Evolutionary conservation across 2,329 filamentous ascomycete species (phyloP).

Genomic region (Thelonectria discophora): DNA sequence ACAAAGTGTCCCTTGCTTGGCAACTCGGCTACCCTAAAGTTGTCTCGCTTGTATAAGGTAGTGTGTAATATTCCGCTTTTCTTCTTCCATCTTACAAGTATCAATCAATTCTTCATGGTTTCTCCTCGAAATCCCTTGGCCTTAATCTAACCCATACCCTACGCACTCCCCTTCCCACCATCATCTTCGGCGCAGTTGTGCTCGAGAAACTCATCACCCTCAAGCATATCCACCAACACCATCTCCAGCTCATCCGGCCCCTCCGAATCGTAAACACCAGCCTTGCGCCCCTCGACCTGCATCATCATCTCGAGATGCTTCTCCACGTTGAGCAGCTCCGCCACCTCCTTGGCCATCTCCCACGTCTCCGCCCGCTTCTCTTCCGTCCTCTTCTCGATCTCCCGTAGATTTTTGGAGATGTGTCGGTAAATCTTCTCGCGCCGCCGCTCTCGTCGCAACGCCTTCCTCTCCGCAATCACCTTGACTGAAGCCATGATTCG

Average conservation of each 20-base stretch:
- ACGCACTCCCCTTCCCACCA: neutral
- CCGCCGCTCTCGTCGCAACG: conserved; percentile 6
- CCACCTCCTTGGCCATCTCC: conserved; percentile 16
- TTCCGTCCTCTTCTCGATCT: conserved; percentile 12
- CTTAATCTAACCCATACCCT: neutral
- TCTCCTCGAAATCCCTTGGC: neutral
- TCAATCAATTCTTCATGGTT: neutral
- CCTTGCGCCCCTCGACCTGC: conserved; percentile 18
- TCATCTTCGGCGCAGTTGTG: conserved; percentile 2
- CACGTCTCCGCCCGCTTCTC: conserved; percentile 16
- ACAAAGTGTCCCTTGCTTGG: neutral
- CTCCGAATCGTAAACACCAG: conserved; percentile 16
- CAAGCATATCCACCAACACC: conserved; percentile 10
- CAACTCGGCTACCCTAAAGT: neutral
- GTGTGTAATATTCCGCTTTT: neutral
- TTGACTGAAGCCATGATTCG: conserved; percentile 18
- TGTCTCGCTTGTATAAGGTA: neutral
- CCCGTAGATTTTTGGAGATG: conserved; percentile 40
- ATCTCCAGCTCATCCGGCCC: conserved; percentile 22
- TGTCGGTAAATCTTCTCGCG: conserved; percentile 39
- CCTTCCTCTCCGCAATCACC: conserved; percentile 17
- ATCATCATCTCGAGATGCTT: conserved; percentile 16
- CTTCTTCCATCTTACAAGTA: neutral
- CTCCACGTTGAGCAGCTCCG: conserved; percentile 18
- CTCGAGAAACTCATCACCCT: neutral